phyloP scores from a whole-genome alignment of 208 protist genomes.

The Wallacemonas collosoma region DNA sequence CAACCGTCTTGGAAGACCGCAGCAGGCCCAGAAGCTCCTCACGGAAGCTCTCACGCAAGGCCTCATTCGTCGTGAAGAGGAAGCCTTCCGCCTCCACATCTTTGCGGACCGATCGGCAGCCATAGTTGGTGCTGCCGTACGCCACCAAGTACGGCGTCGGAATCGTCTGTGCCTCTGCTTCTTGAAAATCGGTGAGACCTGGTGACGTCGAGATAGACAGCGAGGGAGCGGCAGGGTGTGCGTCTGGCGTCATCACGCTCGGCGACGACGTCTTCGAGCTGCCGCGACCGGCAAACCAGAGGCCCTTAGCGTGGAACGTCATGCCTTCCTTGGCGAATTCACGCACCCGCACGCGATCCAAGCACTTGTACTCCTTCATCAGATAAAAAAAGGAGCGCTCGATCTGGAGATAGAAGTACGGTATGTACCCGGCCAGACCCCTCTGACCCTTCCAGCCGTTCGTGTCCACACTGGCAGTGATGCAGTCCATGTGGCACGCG shows the following conservation, averaged over 20 bases:
- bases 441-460: constrained; percentile 75
- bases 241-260: not conserved
- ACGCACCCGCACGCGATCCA: constrained; percentile 54
- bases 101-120: constrained; percentile 81
- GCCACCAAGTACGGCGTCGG: constrained; percentile 67
- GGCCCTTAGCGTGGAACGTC: constrained; percentile 88
- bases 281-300: constrained; percentile 56
- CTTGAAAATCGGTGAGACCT: not conserved
- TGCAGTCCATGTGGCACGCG: constrained; percentile 43
- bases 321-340: constrained; percentile 65
- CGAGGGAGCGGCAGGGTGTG: not conserved
- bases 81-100: constrained; percentile 83
- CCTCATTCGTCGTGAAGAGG: constrained; percentile 55
- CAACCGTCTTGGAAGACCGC: constrained; percentile 46
- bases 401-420: constrained; percentile 84
- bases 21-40: constrained; percentile 65
- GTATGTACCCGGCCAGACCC: constrained; percentile 73
- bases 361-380: constrained; percentile 52
- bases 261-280: not conserved
- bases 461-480: constrained; percentile 74
- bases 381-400: constrained; percentile 78
- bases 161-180: constrained; percentile 19
- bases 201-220: not conserved
- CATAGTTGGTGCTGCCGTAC: constrained; percentile 91
- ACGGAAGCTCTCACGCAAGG: constrained; percentile 55